Evolutionary conservation across 139 green algal species (phyloP), one percentile per base, ranked within the genome.

Genomic region (Desmodesmus armatus): DNA sequence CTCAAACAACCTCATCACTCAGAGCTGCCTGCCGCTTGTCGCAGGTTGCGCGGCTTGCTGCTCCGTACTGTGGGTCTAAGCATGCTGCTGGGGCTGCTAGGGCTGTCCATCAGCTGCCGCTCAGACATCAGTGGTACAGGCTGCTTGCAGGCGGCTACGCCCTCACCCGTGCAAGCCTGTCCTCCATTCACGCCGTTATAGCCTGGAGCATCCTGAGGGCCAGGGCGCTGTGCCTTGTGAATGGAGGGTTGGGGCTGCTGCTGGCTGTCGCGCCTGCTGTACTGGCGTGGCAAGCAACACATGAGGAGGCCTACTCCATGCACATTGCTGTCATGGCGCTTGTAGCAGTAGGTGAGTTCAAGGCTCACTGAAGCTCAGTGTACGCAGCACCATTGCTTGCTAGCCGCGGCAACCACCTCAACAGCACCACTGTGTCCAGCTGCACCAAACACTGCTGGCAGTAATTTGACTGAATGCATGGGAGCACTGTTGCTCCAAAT

Each of bases 141-240:
- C 31, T 78, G 11, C 41, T 78, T 2, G 43, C 71, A 4, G 71
- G 71, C 71, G 71, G 71, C 27, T 78, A 78, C 41, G 71, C 31
- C 1, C 27, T 53, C 27, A 41, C 71, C 9, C 71, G 71, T 31
- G 71, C 43, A 13, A 33, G 40, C 31, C 60, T 49, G 19, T 7
- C 27, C 3, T 13, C 9, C 17, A 23, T 15, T 7, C 49, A 78
- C 41, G 41, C n/a, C 41, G 62, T 78, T 41, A 78, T 78, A 41
- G 71, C 71, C 35, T 17, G 23, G 17, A 60, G 40, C 41, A 78
- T 78, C 25, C 41, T 41, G 13, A 41, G 71, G 2, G 71, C 71
- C 5, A 27, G 71, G 41, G 21, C 27, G 27, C 41, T 78, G 41
- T 78, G 41, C 25, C n/a, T 53, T 15, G 43, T 78, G 43, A 49